Evolutionary conservation across 805 yeast genomes (phyloP).

Genomic region (Schizosaccharomyces octosporus): DNA sequence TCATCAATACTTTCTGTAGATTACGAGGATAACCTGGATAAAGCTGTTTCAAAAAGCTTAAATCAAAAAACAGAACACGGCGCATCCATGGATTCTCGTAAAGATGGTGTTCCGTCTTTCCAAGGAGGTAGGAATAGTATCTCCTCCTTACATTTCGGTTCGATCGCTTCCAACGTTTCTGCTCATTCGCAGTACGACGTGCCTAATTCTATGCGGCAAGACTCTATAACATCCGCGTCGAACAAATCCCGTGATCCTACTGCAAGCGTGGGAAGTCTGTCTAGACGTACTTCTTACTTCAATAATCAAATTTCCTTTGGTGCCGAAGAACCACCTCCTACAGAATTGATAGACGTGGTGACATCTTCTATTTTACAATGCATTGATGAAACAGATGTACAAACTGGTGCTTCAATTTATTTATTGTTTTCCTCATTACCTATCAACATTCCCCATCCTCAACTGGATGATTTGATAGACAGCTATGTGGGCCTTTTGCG

Average conservation of each 20-base stretch:
- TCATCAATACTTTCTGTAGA: not conserved
- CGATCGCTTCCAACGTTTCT: not conserved
- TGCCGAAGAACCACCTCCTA: conserved; percentile 32
- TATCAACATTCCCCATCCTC: conserved; percentile 10
- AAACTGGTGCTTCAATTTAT: not conserved
- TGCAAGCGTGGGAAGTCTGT: not conserved
- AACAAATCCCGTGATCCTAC: not conserved
- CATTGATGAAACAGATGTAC: conserved; percentile 23
- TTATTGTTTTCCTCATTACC: not conserved
- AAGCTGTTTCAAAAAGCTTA: not conserved
- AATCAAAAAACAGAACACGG: not conserved
- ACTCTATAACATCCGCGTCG: not conserved
- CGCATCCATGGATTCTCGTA: not conserved
- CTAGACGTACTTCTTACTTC: not conserved
- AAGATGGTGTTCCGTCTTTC: not conserved
- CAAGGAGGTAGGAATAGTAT: not conserved
- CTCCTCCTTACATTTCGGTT: not conserved
- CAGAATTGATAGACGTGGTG: conserved; percentile 38
- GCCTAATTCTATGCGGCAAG: not conserved
- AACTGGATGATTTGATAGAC: conserved; percentile 30
- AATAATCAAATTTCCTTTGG: conserved; percentile 15
- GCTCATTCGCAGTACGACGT: not conserved
- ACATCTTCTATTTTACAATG: conserved; percentile 33
- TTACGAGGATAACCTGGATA: not conserved
- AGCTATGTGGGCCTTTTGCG: conserved; percentile 31